Evolutionary conservation across 257 asterid species (phyloP).

Genomic region (Nicotiana benthamiana): DNA sequence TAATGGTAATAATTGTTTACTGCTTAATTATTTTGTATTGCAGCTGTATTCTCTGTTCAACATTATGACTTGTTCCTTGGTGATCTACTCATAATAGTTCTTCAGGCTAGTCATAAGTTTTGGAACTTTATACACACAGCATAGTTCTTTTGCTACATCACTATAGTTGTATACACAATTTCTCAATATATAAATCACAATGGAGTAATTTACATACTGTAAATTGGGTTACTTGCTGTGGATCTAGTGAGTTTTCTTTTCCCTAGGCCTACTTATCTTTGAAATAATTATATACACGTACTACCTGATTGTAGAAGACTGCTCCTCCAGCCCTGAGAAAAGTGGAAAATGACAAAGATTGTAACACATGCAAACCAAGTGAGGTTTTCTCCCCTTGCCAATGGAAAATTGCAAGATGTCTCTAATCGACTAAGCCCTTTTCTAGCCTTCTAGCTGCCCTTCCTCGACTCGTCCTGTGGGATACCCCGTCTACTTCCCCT

Average conservation of each 20-base stretch:
- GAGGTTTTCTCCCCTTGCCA: background rate
- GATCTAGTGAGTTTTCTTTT: background rate
- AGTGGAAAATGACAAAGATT: background rate
- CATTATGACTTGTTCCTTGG: background rate
- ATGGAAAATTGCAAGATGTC: background rate
- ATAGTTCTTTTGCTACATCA: background rate
- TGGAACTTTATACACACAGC: background rate
- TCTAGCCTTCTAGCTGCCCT: background rate
- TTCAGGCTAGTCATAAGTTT: background rate
- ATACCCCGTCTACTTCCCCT: background rate
- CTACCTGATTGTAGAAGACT: background rate
- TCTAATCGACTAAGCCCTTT: no score
- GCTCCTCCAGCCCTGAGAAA: background rate
- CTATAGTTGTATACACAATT: background rate
- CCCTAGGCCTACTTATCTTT: background rate
- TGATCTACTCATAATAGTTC: background rate
- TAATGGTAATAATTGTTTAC: background rate
- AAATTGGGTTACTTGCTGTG: background rate
- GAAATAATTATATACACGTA: background rate
- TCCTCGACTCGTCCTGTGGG: background rate
- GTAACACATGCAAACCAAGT: background rate
- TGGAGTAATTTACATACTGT: background rate
- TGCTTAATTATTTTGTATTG: no score
- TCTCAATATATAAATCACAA: background rate
- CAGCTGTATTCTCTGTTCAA: no score